Evolutionary conservation across 352 stramenopile genomes (phyloP).

Genomic region (Globisporangium takayamanum): DNA sequence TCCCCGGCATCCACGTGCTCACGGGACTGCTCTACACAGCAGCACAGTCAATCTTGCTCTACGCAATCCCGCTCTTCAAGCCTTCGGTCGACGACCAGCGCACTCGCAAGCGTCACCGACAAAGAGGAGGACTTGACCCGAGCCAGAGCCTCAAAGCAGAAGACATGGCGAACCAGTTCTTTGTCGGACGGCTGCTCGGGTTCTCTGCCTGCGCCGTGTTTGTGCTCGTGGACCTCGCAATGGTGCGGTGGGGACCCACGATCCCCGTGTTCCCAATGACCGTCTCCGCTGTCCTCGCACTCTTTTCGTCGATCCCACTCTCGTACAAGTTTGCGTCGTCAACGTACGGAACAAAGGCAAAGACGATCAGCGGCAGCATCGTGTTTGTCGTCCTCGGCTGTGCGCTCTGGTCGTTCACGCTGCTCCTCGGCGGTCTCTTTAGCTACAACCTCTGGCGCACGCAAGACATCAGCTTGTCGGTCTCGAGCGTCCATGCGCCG

Average conservation of each 20-base stretch:
- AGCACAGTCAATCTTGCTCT: conserved; percentile 29
- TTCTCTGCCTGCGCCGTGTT: conserved; percentile 38
- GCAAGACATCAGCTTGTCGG: conserved; percentile 11
- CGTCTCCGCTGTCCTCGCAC: conserved; percentile 31
- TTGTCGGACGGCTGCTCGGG: conserved; percentile 33
- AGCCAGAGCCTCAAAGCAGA: conserved; percentile 12
- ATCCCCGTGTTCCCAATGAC: conserved; percentile 44
- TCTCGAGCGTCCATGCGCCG: conserved; percentile 5
- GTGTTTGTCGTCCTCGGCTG: conserved; percentile 44
- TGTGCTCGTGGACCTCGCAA: conserved; percentile 40
- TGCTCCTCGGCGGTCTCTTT: conserved; percentile 40
- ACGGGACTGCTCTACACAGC: conserved; percentile 37
- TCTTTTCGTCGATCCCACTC: conserved; percentile 47
- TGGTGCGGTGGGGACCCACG: conserved; percentile 33
- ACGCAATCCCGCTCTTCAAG: conserved; percentile 35
- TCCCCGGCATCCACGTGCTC: conserved; percentile 34
- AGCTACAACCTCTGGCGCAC: conserved; percentile 35
- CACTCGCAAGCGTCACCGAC: too few species aligned
- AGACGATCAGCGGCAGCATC: conserved; percentile 33
- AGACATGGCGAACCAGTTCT: conserved; percentile 25
- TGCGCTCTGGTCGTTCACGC: conserved; percentile 52
- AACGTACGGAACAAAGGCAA: conserved; percentile 21
- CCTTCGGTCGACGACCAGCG: not conserved
- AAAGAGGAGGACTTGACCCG: not conserved
- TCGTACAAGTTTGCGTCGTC: conserved; percentile 38